Evolutionary conservation across 2,329 filamentous ascomycete genomes (phyloP).

Genomic region (Talaromyces atroroseus): DNA sequence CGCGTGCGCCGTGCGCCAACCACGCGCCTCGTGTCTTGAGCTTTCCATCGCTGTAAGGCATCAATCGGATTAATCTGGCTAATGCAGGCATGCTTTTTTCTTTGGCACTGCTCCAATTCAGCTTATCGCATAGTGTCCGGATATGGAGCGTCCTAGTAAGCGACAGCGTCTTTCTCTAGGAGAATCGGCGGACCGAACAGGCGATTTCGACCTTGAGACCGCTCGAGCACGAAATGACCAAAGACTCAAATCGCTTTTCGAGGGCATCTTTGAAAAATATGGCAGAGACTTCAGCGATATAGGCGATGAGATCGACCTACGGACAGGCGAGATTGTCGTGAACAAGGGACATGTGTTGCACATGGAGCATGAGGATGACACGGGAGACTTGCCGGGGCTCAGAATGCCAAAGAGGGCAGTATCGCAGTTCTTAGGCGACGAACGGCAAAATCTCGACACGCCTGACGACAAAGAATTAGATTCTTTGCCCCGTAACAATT

Average conservation of each 20-base stretch:
- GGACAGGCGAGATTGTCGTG: constrained; percentile 75
- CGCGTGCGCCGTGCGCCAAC: not conserved
- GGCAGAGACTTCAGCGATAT: constrained; percentile 73
- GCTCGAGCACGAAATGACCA: constrained; percentile 62
- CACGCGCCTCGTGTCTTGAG: constrained; percentile 6
- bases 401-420: constrained; percentile 7
- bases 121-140: not conserved
- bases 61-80: not conserved
- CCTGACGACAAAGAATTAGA: not conserved
- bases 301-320: constrained; percentile 84
- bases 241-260: constrained; percentile 76
- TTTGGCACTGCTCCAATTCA: not conserved
- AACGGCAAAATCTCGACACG: not conserved
- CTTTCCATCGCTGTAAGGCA: not conserved
- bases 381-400: constrained; percentile 26
- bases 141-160: constrained; percentile 46
- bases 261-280: constrained; percentile 86
- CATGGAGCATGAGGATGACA: constrained; percentile 55
- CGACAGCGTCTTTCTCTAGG: constrained; percentile 48
- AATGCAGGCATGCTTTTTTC: not conserved
- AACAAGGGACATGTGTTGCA: constrained; percentile 78
- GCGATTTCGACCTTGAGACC: constrained; percentile 52
- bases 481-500: not conserved
- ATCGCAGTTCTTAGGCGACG: not conserved
- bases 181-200: constrained; percentile 17